Base-by-base conservation (phyloP, 371 early-diverging fungal species). In the Actinomucor elegans region DNA sequence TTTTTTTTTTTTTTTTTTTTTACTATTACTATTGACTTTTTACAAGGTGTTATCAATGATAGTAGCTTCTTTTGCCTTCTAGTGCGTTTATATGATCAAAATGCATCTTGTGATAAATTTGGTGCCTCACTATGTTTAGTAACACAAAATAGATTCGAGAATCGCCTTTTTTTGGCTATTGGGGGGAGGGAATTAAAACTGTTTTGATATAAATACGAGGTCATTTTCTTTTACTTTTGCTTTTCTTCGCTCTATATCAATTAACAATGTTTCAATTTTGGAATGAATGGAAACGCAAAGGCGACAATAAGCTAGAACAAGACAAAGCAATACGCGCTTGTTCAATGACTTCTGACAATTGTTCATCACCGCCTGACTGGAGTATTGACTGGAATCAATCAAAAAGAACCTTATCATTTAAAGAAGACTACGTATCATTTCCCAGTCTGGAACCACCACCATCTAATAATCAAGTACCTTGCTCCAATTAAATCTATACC, bases 391-490 rank as follows among this genome's bases (percentile, higher is more conserved):
- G 66, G 62, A 61, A 58, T 47, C 49, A 55, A 15, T n/a, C n/a
- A n/a, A 65, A 69, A 55, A 61, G 55, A 24, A 37, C 59, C 9
- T 45, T 62, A 59, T 69, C 70, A 6, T 69, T 69, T 35, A 62
- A 62, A 52, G 63, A 69, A 36, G 66, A 65, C 27, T 69, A 69
- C 52, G 70, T 69, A 8, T 69, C 70, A 14, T 69, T 69, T 29
- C 70, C 70, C 15, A 56, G 63, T 49, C 47, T 67, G 29, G 63
- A 57, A 45, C 51, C 55, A 23, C 40, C 40, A 3, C 20, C 54
- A 36, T 34, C 43, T 44, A 33, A 34, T 24, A 42, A 34, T n/a
- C 37, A 46, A 43, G 27, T 54, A 8, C 21, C 54, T 32, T 42
- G 43, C 33, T 54, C 54, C 7, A 45, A 46, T 54, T 54, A 45